phyloP scores from a whole-genome alignment of 1,139 yeast genomes.

The Kluyveromyces sp. region DNA sequence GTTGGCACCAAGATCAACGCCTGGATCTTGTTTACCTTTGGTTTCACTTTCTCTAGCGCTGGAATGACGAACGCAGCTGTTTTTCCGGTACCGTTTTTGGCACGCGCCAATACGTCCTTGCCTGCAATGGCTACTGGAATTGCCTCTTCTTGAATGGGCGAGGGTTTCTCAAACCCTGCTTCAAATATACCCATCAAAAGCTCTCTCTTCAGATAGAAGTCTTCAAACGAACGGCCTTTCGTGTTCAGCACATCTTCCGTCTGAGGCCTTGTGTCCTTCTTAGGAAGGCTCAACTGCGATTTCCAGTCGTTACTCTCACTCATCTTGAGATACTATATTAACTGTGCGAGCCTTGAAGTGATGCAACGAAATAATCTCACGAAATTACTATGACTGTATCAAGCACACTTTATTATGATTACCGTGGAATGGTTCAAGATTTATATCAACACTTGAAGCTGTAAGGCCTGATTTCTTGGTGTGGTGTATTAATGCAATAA shows the following conservation, averaged over 20 bases:
- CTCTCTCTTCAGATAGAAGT: conserved; percentile 84
- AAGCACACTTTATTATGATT: not conserved
- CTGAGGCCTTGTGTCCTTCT: conserved; percentile 84
- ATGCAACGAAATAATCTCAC: too few relatives aligned
- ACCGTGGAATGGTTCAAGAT: too few relatives aligned
- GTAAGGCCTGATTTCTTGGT: not conserved
- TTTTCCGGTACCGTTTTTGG: conserved; percentile 97
- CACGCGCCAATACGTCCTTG: conserved; percentile 93
- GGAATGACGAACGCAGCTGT: conserved; percentile 96
- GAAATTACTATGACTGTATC: too few relatives aligned
- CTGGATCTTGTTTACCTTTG: conserved; percentile 78
- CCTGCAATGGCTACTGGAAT: conserved; percentile 95
- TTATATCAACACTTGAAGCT: not conserved
- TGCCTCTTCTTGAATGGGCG: conserved; percentile 97
- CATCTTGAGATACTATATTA: too few relatives aligned
- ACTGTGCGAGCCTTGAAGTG: too few relatives aligned
- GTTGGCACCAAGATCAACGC: conserved; percentile 88
- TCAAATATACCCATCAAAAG: conserved; percentile 96
- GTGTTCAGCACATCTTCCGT: conserved; percentile 94
- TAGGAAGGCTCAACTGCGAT: conserved; percentile 63
- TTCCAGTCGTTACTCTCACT: conserved; percentile 52
- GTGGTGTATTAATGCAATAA: not conserved
- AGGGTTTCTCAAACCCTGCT: conserved; percentile 97
- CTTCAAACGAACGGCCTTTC: conserved; percentile 88
- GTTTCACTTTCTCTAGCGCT: conserved; percentile 74